Conservation (phyloP, 176 grass and related monocot species). For the Oryza australiensis region DNA sequence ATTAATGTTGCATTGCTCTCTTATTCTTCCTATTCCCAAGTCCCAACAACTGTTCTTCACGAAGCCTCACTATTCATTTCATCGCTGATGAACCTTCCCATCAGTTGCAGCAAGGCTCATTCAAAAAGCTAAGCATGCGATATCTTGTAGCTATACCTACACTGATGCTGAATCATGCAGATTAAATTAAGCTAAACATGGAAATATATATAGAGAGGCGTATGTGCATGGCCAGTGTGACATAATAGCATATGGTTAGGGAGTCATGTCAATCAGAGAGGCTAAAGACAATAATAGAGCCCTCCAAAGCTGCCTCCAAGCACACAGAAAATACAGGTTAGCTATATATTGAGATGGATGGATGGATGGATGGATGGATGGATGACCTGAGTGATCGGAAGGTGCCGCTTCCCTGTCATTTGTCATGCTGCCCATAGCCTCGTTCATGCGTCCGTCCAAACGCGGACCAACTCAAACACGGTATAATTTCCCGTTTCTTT, state of each 20-base stretch:
- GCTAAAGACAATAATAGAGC: background rate
- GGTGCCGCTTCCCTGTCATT: conserved; percentile 6
- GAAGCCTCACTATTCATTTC: too few species aligned
- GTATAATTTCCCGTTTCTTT: background rate
- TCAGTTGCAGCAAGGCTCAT: background rate
- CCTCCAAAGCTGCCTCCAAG: background rate
- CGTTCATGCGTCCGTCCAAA: background rate
- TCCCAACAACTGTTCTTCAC: too few species aligned
- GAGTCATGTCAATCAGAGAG: conserved; percentile 22
- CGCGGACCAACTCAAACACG: background rate
- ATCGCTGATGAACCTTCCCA: background rate
- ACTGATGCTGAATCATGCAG: background rate
- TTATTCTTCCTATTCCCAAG: background rate
- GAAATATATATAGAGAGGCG: background rate
- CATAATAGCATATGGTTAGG: conserved; percentile 20
- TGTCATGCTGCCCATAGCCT: background rate
- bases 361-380: background rate
- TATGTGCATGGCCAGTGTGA: background rate
- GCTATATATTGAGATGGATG: background rate
- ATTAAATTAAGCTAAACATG: background rate
- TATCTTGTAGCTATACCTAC: background rate
- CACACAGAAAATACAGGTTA: background rate
- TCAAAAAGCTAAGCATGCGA: background rate
- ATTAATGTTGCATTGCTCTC: background rate
- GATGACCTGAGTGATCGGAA: background rate